Percentiles rank a stretch among this genome's conserved stretches.
Conservation (phyloP, 2,329 filamentous ascomycete genomes). For the Emergomyces orientalis region DNA sequence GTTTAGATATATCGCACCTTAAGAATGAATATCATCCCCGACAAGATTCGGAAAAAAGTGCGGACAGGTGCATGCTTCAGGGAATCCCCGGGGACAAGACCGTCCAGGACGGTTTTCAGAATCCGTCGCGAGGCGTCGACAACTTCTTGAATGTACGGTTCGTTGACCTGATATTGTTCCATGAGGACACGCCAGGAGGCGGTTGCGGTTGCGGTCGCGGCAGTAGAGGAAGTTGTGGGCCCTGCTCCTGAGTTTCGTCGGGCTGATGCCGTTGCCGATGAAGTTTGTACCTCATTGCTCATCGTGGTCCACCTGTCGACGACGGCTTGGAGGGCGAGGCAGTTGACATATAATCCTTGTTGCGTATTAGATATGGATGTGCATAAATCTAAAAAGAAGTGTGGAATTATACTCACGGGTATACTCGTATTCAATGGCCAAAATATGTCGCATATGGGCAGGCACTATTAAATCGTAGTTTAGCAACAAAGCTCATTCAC, state of each 20-base stretch:
- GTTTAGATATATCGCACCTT: constrained; percentile 38
- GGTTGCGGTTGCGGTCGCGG: constrained; percentile 22
- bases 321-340: constrained; percentile 84
- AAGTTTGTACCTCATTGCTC: constrained; percentile 30
- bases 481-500: constrained; percentile 15
- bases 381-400: neutral
- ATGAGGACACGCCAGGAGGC: constrained; percentile 34
- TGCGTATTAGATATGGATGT: neutral
- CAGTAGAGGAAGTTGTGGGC: constrained; percentile 17
- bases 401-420: constrained; percentile 52
- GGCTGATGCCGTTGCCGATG: constrained; percentile 15
- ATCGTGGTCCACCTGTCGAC: constrained; percentile 85
- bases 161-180: constrained; percentile 48
- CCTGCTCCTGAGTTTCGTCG: neutral
- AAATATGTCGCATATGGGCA: constrained; percentile 58
- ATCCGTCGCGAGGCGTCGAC: constrained; percentile 53
- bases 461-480: constrained; percentile 36
- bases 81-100: constrained; percentile 48
- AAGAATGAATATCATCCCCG: constrained; percentile 55
- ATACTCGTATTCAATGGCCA: constrained; percentile 93
- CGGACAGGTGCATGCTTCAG: constrained; percentile 55
- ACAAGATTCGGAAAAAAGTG: constrained; percentile 56
- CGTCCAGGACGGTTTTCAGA: constrained; percentile 50
- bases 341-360: constrained; percentile 70
- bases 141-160: constrained; percentile 53